phyloP scores from a whole-genome alignment of 2,329 filamentous ascomycete genomes.

The Sphaceloma murrayae region DNA sequence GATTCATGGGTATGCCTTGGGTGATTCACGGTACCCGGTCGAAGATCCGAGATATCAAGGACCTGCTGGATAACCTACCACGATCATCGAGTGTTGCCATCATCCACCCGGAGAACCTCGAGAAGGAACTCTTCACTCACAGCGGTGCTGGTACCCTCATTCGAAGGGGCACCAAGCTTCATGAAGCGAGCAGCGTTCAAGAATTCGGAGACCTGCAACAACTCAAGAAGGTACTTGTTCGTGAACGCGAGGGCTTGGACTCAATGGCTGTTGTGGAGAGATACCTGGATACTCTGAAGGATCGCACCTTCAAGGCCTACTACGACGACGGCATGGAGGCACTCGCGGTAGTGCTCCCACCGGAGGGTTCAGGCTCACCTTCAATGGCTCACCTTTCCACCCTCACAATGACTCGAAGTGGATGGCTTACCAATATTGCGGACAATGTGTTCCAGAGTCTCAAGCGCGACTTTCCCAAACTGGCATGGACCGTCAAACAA shows the following conservation, averaged over 20 bases:
- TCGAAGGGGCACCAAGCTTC: conserved; percentile 80
- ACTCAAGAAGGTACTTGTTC: conserved; percentile 71
- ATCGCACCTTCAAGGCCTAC: conserved; percentile 80
- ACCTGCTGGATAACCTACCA: conserved; percentile 77
- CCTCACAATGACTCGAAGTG: conserved; percentile 85
- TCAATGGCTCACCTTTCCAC: conserved; percentile 77
- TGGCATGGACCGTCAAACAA: conserved; percentile 94
- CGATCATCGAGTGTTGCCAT: conserved; percentile 92
- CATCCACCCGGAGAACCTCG: conserved; percentile 88
- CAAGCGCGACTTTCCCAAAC: conserved; percentile 83
- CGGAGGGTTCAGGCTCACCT: conserved; percentile 52
- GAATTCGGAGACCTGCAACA: conserved; percentile 68
- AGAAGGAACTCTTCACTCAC: conserved; percentile 95
- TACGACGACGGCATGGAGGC: conserved; percentile 92
- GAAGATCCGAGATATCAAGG: conserved; percentile 97
- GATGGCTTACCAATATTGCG: conserved; percentile 87
- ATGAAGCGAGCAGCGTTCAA: conserved; percentile 58
- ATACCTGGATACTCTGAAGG: conserved; percentile 69
- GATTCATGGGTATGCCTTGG: conserved; percentile 89
- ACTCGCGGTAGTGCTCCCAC: conserved; percentile 76
- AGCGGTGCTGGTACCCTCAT: conserved; percentile 90
- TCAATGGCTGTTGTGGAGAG: conserved; percentile 75
- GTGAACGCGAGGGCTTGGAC: conserved; percentile 73
- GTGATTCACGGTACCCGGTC: conserved; percentile 87
- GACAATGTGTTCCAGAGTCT: conserved; percentile 92